Percentiles rank a stretch among this genome's conserved stretches.
Evolutionary conservation across 495 filamentous ascomycete species (phyloP).

Genomic region (Trichoderma reesei): DNA sequence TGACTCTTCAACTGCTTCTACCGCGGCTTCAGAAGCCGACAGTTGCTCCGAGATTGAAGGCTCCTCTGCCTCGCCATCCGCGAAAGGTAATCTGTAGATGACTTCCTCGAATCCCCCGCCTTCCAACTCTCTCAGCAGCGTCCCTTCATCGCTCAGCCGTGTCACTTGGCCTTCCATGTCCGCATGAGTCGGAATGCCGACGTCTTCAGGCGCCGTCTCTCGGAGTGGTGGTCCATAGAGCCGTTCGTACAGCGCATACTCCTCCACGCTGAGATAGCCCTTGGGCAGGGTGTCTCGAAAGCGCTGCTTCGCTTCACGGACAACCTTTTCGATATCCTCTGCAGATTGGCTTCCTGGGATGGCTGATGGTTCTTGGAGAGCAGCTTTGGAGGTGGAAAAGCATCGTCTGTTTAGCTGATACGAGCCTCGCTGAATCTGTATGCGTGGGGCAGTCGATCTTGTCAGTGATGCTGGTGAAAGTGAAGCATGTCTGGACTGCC

Average conservation of each 20-base stretch:
- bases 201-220: slow-evolving; percentile 47
- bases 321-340: slow-evolving; percentile 49
- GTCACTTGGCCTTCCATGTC: slow-evolving; percentile 17
- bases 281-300: slow-evolving; percentile 73
- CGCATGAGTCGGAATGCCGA: slow-evolving; percentile 34
- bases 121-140: slow-evolving; percentile 45
- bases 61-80: neutral
- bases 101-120: slow-evolving; percentile 54
- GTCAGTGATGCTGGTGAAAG: neutral
- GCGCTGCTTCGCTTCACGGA: slow-evolving; percentile 56
- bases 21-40: slow-evolving; percentile 6
- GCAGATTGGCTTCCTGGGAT: slow-evolving; percentile 14
- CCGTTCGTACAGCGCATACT: slow-evolving; percentile 66
- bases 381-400: slow-evolving; percentile 12
- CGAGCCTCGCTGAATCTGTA: slow-evolving; percentile 1
- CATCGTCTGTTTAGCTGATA: slow-evolving; percentile 22
- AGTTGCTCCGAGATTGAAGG: neutral
- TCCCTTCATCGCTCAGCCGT: slow-evolving; percentile 16
- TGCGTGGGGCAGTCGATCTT: neutral
- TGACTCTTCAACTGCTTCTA: slow-evolving; percentile 14
- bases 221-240: slow-evolving; percentile 64
- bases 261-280: slow-evolving; percentile 57
- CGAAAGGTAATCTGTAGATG: slow-evolving; percentile 28
- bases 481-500: neutral
- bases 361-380: slow-evolving; percentile 30